Conservation (phyloP, 306 rosid genomes). For the Cicer pinnatifidum region DNA sequence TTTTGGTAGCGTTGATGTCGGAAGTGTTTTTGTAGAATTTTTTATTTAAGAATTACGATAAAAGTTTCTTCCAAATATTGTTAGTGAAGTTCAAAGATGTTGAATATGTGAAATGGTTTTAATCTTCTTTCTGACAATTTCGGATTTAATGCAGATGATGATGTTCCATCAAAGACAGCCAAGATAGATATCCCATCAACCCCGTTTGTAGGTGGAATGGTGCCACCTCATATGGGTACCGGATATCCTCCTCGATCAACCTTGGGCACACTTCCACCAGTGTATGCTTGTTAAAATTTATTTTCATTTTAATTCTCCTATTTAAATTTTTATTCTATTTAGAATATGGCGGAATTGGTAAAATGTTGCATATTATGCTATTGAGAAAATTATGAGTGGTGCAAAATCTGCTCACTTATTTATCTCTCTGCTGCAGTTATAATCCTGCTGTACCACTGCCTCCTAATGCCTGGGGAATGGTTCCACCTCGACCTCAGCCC, state of each 20-base stretch:
- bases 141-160: constrained; percentile 64
- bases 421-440: constrained; percentile 62
- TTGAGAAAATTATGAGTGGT: constrained; percentile 9
- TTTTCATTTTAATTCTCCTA: constrained; percentile 7
- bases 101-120: constrained; percentile 9
- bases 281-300: constrained; percentile 63
- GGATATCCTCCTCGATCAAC: constrained; percentile 76
- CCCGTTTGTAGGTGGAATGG: constrained; percentile 65
- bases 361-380: constrained; percentile 16
- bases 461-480: constrained; percentile 67
- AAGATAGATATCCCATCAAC: constrained; percentile 73
- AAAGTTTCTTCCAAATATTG: background rate
- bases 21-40: background rate
- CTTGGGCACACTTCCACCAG: constrained; percentile 65
- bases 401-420: background rate
- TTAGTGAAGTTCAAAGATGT: background rate
- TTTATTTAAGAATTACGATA: background rate
- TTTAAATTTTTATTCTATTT: constrained; percentile 11
- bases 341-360: constrained; percentile 13
- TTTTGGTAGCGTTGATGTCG: background rate
- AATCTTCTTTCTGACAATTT: constrained; percentile 39
- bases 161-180: constrained; percentile 71
- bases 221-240: constrained; percentile 73
- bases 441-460: constrained; percentile 64
- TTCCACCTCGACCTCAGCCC: constrained; percentile 84